phyloP scores from a whole-genome alignment of 352 stramenopile genomes.

The Globisporangium camurandrum region DNA sequence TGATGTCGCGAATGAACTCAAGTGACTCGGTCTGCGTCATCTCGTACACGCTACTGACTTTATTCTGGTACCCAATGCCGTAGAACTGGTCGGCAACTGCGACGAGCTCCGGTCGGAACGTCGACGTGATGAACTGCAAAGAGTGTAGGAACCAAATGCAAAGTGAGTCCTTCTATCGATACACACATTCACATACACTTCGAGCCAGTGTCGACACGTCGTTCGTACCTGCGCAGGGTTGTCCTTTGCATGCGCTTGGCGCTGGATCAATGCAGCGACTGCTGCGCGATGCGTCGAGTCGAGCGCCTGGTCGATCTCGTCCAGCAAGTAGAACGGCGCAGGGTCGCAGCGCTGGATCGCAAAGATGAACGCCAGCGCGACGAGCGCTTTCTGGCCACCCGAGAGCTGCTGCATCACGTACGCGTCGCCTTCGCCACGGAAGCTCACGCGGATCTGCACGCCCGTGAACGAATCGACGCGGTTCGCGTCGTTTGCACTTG shows the following conservation, averaged over 20 bases:
- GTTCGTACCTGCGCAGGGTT: constrained; percentile 95
- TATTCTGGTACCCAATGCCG: constrained; percentile 98
- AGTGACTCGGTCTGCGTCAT: constrained; percentile 96
- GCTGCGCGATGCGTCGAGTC: constrained; percentile 97
- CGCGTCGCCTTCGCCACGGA: constrained; percentile 93
- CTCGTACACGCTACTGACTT: constrained; percentile 92
- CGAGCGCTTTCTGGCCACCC: constrained; percentile 98
- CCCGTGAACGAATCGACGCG: constrained; percentile 93
- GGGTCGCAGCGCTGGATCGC: constrained; percentile 98
- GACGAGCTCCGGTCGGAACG: constrained; percentile 99
- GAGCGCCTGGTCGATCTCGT: constrained; percentile 99
- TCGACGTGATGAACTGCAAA: constrained; percentile 98
- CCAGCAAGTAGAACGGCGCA: constrained; percentile 99
- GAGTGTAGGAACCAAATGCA: constrained; percentile 2
- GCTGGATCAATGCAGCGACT: constrained; percentile 95
- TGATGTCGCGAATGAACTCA: constrained; percentile 93
- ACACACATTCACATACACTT: constrained; percentile 4
- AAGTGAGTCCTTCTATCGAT: background rate
- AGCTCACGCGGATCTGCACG: constrained; percentile 98
- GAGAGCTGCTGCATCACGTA: constrained; percentile 98
- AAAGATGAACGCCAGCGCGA: constrained; percentile 99
- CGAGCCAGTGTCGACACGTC: no score
- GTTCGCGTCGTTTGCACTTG: no score
- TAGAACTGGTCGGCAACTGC: constrained; percentile 96
- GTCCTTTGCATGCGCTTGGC: constrained; percentile 91